phyloP scores from a whole-genome alignment of 371 early-diverging fungal species.

The Funneliformis caledonium region DNA sequence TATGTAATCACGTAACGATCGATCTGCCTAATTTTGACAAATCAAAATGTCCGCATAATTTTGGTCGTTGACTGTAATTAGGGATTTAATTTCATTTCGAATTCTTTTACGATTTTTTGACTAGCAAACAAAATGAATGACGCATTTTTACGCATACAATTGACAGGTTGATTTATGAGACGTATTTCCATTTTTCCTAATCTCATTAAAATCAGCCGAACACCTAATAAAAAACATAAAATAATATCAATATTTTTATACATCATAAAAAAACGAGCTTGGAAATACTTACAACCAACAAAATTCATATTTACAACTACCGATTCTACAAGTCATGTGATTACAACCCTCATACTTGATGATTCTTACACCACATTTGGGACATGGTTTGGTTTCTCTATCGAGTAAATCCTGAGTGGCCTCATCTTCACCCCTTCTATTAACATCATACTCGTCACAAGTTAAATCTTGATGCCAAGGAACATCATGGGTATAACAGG shows the following conservation, averaged over 20 bases:
- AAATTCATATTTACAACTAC: constrained; percentile 13
- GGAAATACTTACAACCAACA: constrained; percentile 29
- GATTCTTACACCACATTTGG: constrained; percentile 27
- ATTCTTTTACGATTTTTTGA: too few relatives aligned
- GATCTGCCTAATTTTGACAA: too few relatives aligned
- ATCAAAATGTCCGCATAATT: too few relatives aligned
- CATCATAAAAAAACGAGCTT: not conserved
- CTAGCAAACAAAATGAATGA: too few relatives aligned
- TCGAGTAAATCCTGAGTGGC: not conserved
- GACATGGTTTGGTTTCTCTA: constrained; percentile 34
- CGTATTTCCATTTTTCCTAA: constrained; percentile 29
- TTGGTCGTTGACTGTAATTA: too few relatives aligned
- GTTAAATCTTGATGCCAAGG: constrained; percentile 30
- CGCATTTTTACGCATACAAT: constrained; percentile 5
- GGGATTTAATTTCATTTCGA: too few relatives aligned
- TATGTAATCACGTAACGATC: too few relatives aligned
- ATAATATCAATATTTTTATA: not conserved
- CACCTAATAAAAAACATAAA: constrained; percentile 10
- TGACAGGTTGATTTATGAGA: constrained; percentile 1
- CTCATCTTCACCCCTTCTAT: not conserved
- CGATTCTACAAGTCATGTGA: constrained; percentile 31
- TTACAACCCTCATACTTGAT: constrained; percentile 31
- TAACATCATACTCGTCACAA: constrained; percentile 8
- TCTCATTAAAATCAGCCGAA: constrained; percentile 35
- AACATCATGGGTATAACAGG: constrained; percentile 28